These are phyloP conservation scores for Aurantiochytrium sp. DNA, from an alignment of 108 stramenopile species.

Conservation along the genomic window DNA sequence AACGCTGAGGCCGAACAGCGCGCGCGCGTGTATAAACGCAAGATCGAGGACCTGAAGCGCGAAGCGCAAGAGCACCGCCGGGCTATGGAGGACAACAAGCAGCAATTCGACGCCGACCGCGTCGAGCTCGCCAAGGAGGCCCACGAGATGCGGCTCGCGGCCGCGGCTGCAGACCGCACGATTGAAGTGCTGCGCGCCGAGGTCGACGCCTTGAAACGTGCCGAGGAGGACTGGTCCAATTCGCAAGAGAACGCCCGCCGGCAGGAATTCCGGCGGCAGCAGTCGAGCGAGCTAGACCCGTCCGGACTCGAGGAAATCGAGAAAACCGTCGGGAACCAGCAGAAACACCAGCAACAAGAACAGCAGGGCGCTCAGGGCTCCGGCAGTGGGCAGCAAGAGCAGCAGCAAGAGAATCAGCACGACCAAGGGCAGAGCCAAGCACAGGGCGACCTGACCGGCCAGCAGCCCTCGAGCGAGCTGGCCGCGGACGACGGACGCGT, in stretches of 20 bases:
- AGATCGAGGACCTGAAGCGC: not conserved
- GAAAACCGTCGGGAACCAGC: not conserved
- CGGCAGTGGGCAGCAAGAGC: too few species aligned
- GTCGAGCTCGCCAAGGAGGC: not conserved
- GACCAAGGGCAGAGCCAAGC: too few species aligned
- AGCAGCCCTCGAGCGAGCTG: not conserved
- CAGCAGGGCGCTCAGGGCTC: too few species aligned
- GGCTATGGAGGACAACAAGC: slow-evolving; percentile 1
- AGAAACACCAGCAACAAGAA: too few species aligned
- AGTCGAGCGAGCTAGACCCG: not conserved
- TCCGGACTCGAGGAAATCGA: not conserved
- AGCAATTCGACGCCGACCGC: not conserved
- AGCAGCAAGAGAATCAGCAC: too few species aligned
- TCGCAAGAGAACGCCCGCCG: not conserved
- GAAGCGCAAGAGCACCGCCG: not conserved
- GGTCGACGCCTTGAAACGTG: not conserved
- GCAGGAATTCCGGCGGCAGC: not conserved
- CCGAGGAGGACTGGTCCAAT: not conserved
- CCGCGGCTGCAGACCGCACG: not conserved
- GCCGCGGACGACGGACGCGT: not conserved
- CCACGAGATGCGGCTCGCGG: not conserved
- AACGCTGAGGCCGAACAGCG: not conserved
- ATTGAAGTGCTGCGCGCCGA: not conserved
- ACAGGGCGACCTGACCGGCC: too few species aligned
- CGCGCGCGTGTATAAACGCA: not conserved